Conservation (phyloP, 169 alveolate genomes). For the Babesia ovata region DNA sequence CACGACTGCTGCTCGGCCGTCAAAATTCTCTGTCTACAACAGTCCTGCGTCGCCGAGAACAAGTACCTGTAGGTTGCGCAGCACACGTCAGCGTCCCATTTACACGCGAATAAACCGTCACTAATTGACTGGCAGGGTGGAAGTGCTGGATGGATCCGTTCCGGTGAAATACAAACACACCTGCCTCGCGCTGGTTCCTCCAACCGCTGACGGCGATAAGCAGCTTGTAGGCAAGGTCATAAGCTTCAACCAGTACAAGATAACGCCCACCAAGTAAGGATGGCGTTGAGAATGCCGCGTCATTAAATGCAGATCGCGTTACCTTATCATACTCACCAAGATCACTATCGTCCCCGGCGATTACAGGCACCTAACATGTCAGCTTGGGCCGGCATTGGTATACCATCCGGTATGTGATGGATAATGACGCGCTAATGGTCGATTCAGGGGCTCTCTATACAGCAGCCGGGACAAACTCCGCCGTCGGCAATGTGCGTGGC, state of each 20-base stretch:
- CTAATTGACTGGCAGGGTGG: conserved; percentile 31
- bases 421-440: background rate
- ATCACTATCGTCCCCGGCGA: conserved; percentile 62
- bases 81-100: background rate
- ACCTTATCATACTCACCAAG: conserved; percentile 60
- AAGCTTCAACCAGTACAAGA: conserved; percentile 61
- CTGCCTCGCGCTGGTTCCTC: conserved; percentile 65
- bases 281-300: background rate
- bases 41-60: conserved; percentile 61
- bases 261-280: conserved; percentile 59
- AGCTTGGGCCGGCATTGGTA: conserved; percentile 46
- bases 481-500: background rate
- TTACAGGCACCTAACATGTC: conserved; percentile 49
- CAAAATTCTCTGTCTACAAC: conserved; percentile 64
- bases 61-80: conserved; percentile 57
- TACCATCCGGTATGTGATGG: conserved; percentile 46
- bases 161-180: conserved; percentile 65
- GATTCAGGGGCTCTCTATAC: conserved; percentile 7
- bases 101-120: background rate
- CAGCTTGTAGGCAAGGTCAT: conserved; percentile 62
- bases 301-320: conserved; percentile 41
- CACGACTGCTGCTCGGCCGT: conserved; percentile 47
- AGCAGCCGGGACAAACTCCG: background rate
- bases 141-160: conserved; percentile 66
- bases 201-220: conserved; percentile 55